Evolutionary conservation across 257 asterid genomes (phyloP), one percentile per base, ranked within the genome.

Genomic region (Galeopsis tetrahit): DNA sequence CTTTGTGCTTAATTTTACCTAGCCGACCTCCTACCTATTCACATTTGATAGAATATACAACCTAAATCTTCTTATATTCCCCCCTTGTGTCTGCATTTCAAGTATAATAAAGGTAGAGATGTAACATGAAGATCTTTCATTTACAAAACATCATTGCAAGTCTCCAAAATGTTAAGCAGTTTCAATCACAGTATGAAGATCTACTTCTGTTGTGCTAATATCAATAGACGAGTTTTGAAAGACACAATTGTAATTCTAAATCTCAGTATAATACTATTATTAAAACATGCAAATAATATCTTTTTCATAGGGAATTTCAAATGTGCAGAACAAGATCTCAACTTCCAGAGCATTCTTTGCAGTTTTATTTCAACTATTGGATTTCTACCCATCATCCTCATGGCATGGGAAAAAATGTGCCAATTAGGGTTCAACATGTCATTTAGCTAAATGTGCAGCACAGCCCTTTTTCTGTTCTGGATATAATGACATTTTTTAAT

Each of bases 1-100:
- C 72, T 13, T 63, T 72, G 35, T 73, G 31, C 14, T 52, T 55
- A 32, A 31, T 11, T 14, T 34, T 32, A 72, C 70, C 9, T 49
- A 49, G 64, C 0, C 56, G 7, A 2, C 14, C 21, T 4, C 49
- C 11, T 1, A 17, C 36, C 65, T 31, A 10, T 13, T 10, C 35
- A 28, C 40, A 10, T 15, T 32, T 70, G 66, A 40, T 2, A 57
- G 40, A 58, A 32, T 42, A 31, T 10, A 38, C 58, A 43, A 48
- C 10, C 36, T 43, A 14, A 43, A 17, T 35, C 48, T 57, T 57
- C 10, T 70, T 58, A 70, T 34, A 46, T 71, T 71, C 33, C 21
- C 33, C 21, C 49, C 69, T 33, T 68, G 35, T 58, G 32, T 57
- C 13, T 1, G 6, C 44, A 60, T 59, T 60, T 59, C 69, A 71